phyloP scores from a whole-genome alignment of 495 filamentous ascomycete genomes.

The Penicillium samsonianum region DNA sequence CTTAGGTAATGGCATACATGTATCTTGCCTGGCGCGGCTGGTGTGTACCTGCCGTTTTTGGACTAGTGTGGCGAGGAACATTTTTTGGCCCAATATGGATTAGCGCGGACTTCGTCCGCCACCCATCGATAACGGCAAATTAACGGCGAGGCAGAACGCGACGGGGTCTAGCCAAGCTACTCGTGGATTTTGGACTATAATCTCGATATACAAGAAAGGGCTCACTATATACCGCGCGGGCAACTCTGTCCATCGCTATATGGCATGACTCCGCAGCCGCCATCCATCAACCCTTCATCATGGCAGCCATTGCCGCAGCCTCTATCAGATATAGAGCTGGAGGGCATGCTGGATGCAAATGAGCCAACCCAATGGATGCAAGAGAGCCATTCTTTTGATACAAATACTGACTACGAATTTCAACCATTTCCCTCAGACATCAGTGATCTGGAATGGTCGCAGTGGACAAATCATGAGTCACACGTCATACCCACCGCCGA shows the following conservation, averaged over 20 bases:
- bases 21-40: no score
- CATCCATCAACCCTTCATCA: constrained; percentile 1
- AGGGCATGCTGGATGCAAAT: constrained; percentile 11
- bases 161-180: background rate
- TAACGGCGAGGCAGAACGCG: background rate
- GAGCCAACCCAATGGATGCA: constrained; percentile 4
- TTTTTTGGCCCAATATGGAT: background rate
- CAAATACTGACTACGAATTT: constrained; percentile 21
- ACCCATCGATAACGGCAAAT: background rate
- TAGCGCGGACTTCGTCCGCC: background rate
- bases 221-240: background rate
- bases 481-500: background rate
- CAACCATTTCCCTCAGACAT: constrained; percentile 20
- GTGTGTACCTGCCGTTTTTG: background rate
- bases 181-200: background rate
- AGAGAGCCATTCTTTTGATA: constrained; percentile 2
- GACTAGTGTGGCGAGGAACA: background rate
- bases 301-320: constrained; percentile 17
- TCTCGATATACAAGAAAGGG: background rate
- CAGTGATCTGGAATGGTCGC: constrained; percentile 12
- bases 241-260: background rate
- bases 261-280: constrained; percentile 18
- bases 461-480: constrained; percentile 15
- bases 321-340: constrained; percentile 15
- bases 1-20: background rate